A percentile compares a stretch with the other conserved stretches of the same genome.
Conservation (phyloP, 2,329 filamentous ascomycete genomes). For the Niveomyces coronatus region DNA sequence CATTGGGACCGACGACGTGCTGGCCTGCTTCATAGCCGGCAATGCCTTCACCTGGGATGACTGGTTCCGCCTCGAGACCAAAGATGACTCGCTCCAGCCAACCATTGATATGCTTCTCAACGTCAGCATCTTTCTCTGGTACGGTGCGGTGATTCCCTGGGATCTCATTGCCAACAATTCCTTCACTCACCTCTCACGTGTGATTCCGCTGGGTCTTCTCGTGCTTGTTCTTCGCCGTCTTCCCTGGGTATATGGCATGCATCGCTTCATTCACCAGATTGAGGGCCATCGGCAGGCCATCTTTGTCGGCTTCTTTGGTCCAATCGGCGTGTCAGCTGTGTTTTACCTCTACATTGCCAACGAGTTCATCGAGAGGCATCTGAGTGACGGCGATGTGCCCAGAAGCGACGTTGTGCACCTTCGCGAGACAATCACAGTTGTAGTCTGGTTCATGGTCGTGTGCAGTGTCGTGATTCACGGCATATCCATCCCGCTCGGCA, state of each 20-base stretch:
- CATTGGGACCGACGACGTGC: constrained; percentile 78
- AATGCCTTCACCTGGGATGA: constrained; percentile 90
- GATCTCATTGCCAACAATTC: constrained; percentile 51
- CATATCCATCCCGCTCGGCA: constrained; percentile 67
- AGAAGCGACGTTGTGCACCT: constrained; percentile 57
- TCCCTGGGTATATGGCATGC: constrained; percentile 64
- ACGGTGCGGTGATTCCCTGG: constrained; percentile 80
- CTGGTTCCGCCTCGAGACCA: constrained; percentile 83
- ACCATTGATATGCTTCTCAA: constrained; percentile 94
- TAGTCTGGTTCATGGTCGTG: constrained; percentile 79
- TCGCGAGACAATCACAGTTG: constrained; percentile 54
- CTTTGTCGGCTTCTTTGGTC: constrained; percentile 89
- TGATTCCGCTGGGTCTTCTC: constrained; percentile 63
- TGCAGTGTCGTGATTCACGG: constrained; percentile 82
- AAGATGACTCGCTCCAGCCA: constrained; percentile 85
- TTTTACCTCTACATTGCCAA: constrained; percentile 79
- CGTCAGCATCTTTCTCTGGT: constrained; percentile 82
- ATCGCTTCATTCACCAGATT: constrained; percentile 71
- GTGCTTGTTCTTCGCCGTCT: constrained; percentile 69
- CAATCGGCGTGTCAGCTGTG: constrained; percentile 80
- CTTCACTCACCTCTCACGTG: constrained; percentile 62
- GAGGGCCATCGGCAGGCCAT: constrained; percentile 62
- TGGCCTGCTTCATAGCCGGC: constrained; percentile 87
- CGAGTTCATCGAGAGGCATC: constrained; percentile 53
- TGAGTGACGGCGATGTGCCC: constrained; percentile 44